A percentile compares a stretch with the other conserved stretches of the same genome.
phyloP scores from a whole-genome alignment of 805 yeast species.

The Ogataea glucozyma region DNA sequence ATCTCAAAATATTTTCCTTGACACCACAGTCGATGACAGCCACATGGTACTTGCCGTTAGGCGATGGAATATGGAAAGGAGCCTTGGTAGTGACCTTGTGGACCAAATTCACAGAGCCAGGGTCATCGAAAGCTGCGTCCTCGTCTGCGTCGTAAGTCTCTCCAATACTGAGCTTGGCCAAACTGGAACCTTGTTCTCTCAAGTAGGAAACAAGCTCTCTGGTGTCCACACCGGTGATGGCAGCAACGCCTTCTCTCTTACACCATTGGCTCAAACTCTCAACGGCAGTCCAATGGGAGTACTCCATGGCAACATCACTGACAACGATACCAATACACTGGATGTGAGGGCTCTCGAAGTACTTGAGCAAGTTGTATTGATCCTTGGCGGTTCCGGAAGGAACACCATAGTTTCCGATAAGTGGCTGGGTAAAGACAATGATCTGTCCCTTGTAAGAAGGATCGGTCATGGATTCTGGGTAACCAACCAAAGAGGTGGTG shows the following conservation, averaged over 20 bases:
- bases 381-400: conserved; percentile 84
- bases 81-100: conserved; percentile 93
- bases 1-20: conserved; percentile 93
- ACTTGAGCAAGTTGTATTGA: conserved; percentile 79
- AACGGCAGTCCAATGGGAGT: conserved; percentile 99
- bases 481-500: conserved; percentile 96
- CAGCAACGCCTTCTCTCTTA: conserved; percentile 92
- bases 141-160: conserved; percentile 91
- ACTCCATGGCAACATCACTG: conserved; percentile 90
- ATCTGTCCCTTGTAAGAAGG: conserved; percentile 98
- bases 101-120: conserved; percentile 86
- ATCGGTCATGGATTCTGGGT: conserved; percentile 98
- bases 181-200: conserved; percentile 94
- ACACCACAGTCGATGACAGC: conserved; percentile 98
- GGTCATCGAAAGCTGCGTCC: conserved; percentile 88
- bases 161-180: conserved; percentile 87
- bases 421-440: conserved; percentile 93
- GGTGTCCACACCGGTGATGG: conserved; percentile 96
- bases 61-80: conserved; percentile 84
- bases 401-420: conserved; percentile 98
- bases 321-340: conserved; percentile 97
- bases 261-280: conserved; percentile 96
- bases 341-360: conserved; percentile 86
- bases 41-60: conserved; percentile 64
- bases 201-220: conserved; percentile 89